Evolutionary conservation across 2,329 filamentous ascomycete genomes (phyloP), one percentile per base, ranked within the genome.

Genomic region (Ophiostoma quercus): DNA sequence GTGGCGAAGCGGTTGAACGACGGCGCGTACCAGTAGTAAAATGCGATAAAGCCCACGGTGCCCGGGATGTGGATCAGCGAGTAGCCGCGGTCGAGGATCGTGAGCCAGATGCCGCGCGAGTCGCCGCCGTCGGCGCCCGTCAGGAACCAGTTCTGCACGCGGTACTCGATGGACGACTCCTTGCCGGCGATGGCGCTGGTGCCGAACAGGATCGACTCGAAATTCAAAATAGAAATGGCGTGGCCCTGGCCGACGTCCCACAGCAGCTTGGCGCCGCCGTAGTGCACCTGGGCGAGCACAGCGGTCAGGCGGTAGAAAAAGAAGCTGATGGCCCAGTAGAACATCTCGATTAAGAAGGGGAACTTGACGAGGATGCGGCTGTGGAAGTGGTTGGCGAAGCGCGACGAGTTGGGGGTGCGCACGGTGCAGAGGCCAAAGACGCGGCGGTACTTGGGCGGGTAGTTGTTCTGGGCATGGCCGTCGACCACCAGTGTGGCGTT

Each of bases 271-370:
- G 81, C 80, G 63, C 83, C 82, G 47, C 84, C 83, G 70, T 85
- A 87, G 69, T 85, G 78, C 66, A 77, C 77, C 70, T 84, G 81
- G 1, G 84, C 83, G 7, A 83, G 68, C 19, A 83, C 79, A 19
- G 84, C 83, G 8, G 87, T 88, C 77, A 87, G 80, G 51, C 84
- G 82, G 78, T 90, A 90, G 76, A 89, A 87, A 65, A 84, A 80
- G 73, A 88, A 85, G 75, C 88, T 90, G 74, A 90, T 82, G 62
- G 84, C 82, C 88, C 88, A 91, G 79, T 91, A 91, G 77, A 90
- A 90, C 87, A 91, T 90, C 77, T 91, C 88, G 67, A 91, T 83
- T 69, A 91, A 77, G 75, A 91, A 91, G 4, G 89, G 88, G 73
- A 87, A 88, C 74, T 87, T 87, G 74, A 87, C 83, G 67, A 89